Percentiles rank a stretch among this genome's conserved stretches.
Conservation (phyloP, 306 rosid genomes). For the Oemleria cerasiformis region DNA sequence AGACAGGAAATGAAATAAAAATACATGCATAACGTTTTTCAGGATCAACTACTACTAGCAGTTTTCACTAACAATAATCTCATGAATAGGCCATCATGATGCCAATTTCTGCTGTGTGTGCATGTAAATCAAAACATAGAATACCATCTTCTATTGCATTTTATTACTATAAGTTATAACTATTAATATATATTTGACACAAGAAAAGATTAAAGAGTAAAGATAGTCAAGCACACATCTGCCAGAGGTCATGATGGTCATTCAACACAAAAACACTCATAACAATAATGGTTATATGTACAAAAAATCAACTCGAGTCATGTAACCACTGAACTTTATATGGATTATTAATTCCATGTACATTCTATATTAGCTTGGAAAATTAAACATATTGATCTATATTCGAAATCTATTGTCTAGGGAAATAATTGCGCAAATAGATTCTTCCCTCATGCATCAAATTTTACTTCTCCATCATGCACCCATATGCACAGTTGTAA, state of each 20-base stretch:
- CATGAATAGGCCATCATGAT: not conserved
- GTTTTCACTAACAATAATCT: not conserved
- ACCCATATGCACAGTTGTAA: not conserved
- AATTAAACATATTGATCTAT: not conserved
- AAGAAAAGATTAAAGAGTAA: not conserved
- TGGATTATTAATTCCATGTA: not conserved
- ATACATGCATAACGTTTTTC: not conserved
- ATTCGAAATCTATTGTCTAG: not conserved
- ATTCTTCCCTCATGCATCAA: not conserved
- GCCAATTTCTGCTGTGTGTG: not conserved
- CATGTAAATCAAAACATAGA: not conserved
- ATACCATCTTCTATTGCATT: not conserved
- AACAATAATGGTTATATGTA: not conserved
- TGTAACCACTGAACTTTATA: not conserved
- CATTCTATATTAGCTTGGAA: too few relatives aligned
- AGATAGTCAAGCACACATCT: not conserved
- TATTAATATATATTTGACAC: not conserved
- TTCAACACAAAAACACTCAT: not conserved
- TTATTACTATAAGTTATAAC: not conserved
- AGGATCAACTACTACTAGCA: not conserved
- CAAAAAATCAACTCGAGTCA: not conserved
- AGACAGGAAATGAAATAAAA: not conserved
- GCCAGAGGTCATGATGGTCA: constrained; percentile 5
- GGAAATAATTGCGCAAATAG: not conserved
- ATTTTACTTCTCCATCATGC: not conserved